These are phyloP conservation scores for Trichophaea hybrida DNA, from an alignment of 2,329 filamentous ascomycete species.

Conservation along the genomic window DNA sequence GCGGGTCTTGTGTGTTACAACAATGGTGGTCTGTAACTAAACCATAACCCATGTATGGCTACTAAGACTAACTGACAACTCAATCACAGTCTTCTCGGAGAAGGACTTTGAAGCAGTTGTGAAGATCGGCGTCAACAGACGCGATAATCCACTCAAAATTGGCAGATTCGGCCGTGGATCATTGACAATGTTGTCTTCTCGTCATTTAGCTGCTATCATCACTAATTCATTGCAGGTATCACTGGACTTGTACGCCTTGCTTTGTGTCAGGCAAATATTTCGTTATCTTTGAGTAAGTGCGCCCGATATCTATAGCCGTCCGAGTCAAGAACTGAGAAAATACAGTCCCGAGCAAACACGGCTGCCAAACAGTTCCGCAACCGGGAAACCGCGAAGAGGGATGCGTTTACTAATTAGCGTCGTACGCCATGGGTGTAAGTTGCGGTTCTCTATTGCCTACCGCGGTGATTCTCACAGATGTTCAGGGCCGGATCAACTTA, in stretches of 20 bases:
- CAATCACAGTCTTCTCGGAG: slow-evolving; percentile 26
- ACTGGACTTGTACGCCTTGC: slow-evolving; percentile 31
- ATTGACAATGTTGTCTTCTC: slow-evolving; percentile 28
- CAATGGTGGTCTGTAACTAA: slow-evolving; percentile 26
- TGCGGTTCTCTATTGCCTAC: no score
- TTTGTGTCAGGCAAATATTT: slow-evolving; percentile 29
- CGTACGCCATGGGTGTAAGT: slow-evolving; percentile 14
- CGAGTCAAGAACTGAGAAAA: no score
- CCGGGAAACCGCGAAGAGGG: slow-evolving; percentile 12
- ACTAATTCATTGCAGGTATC: slow-evolving; percentile 22
- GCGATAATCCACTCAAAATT: slow-evolving; percentile 26
- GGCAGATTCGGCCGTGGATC: slow-evolving; percentile 31
- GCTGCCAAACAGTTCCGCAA: slow-evolving; percentile 8
- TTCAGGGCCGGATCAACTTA: slow-evolving; percentile 20
- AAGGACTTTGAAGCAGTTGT: slow-evolving; percentile 29
- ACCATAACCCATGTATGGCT: neutral
- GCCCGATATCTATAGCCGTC: no score
- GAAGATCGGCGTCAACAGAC: slow-evolving; percentile 30
- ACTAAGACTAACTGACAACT: neutral
- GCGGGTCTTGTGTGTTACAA: slow-evolving; percentile 29
- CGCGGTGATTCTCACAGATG: no score
- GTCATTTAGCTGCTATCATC: neutral
- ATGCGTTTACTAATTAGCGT: slow-evolving; percentile 14
- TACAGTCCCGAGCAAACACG: slow-evolving; percentile 11
- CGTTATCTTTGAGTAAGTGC: slow-evolving; percentile 31